Percentiles rank a stretch among this genome's conserved stretches.
phyloP scores from a whole-genome alignment of 2,329 filamentous ascomycete genomes.

The Decorospora gaudefroyi region DNA sequence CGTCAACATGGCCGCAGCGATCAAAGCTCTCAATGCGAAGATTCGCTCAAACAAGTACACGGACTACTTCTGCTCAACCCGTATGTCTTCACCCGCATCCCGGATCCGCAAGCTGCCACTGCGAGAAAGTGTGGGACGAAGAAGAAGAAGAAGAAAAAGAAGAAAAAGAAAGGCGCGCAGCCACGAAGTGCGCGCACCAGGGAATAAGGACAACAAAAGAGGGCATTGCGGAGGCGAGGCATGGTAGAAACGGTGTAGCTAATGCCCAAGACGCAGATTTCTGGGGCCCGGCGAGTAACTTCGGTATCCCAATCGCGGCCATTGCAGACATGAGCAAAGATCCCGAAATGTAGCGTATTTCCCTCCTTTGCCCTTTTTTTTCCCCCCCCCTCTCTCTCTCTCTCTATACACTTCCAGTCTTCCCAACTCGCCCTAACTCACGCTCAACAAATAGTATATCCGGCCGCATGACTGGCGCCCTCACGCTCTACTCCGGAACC shows the following conservation, averaged over 20 bases:
- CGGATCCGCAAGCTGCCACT: slow-evolving; percentile 2
- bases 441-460: slow-evolving; percentile 58
- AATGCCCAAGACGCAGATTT: slow-evolving; percentile 51
- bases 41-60: slow-evolving; percentile 56
- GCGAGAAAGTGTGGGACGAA: neutral
- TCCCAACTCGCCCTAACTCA: slow-evolving; percentile 3
- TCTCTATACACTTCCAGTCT: neutral
- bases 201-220: neutral
- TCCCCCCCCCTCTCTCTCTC: neutral
- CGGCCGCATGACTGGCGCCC: slow-evolving; percentile 65
- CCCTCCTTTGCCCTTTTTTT: neutral
- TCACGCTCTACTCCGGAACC: slow-evolving; percentile 64
- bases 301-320: slow-evolving; percentile 59
- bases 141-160: neutral
- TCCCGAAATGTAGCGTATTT: slow-evolving; percentile 54
- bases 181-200: slow-evolving; percentile 1
- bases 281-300: slow-evolving; percentile 59
- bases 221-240: neutral
- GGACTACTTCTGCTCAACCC: slow-evolving; percentile 60
- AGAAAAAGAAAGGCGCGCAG: neutral
- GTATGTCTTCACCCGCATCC: slow-evolving; percentile 47
- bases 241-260: slow-evolving; percentile 1
- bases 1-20: slow-evolving; percentile 56
- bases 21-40: slow-evolving; percentile 59
- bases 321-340: slow-evolving; percentile 60